phyloP scores from a whole-genome alignment of 2,329 filamentous ascomycete species.

The Gremmenia infestans region DNA sequence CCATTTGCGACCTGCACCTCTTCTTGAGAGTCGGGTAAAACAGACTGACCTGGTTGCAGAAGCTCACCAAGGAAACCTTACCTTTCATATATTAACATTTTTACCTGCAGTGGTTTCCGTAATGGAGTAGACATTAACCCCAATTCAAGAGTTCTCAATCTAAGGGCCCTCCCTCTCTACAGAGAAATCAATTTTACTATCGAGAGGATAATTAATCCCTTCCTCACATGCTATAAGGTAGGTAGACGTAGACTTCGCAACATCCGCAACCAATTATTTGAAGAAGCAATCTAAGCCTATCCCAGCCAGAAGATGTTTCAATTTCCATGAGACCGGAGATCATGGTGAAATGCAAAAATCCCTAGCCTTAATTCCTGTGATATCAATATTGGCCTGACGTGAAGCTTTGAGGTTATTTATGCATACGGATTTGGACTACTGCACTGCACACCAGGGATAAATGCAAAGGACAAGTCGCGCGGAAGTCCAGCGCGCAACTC shows the following conservation, averaged over 20 bases:
- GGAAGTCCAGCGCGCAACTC: conserved; percentile 7
- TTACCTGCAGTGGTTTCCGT: no score
- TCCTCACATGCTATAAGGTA: no score
- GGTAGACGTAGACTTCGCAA: no score
- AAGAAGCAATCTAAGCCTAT: neutral
- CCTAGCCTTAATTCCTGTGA: conserved; percentile 3
- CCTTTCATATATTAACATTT: neutral
- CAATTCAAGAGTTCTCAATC: no score
- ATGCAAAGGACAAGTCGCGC: conserved; percentile 11
- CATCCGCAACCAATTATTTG: no score
- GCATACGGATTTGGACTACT: neutral
- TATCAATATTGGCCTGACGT: conserved; percentile 4
- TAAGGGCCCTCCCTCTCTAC: no score
- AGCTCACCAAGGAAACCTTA: neutral
- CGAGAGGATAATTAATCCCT: no score
- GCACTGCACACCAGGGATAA: no score
- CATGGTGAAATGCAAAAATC: conserved; percentile 6
- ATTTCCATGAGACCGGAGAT: conserved; percentile 23
- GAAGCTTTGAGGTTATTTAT: conserved; percentile 15
- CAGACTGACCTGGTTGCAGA: neutral
- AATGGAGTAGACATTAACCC: no score
- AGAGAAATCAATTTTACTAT: no score
- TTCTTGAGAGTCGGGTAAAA: neutral
- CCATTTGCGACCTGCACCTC: conserved; percentile 3
- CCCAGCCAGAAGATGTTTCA: conserved; percentile 13